A percentile compares a stretch with the other conserved stretches of the same genome.
Conservation (phyloP, 176 grass and related monocot genomes). For the Melocanna baccifera region DNA sequence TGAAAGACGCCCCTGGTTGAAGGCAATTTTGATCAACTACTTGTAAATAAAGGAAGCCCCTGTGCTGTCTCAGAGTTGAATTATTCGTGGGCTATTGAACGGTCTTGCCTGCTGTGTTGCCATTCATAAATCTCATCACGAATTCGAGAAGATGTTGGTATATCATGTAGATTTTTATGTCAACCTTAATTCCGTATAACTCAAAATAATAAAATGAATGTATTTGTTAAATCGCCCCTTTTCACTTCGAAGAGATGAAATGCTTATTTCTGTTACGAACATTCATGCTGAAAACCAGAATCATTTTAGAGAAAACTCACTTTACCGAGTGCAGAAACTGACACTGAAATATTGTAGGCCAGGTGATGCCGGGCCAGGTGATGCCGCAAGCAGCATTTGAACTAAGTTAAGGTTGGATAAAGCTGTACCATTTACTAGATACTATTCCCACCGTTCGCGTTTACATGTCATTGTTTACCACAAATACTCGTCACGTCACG, state of each 20-base stretch:
- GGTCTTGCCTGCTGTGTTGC: neutral
- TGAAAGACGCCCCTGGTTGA: neutral
- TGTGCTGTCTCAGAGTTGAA: neutral
- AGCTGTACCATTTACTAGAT: neutral
- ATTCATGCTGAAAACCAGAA: no score
- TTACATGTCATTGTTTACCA: no score
- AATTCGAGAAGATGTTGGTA: neutral
- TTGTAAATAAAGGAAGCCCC: neutral
- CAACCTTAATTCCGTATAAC: no score
- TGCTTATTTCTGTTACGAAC: no score
- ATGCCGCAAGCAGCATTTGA: neutral
- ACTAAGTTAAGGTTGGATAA: neutral
- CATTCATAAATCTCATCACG: neutral
- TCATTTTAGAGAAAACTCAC: no score
- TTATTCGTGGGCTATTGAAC: neutral
- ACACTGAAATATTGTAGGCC: neutral
- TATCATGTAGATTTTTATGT: no score
- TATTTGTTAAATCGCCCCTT: no score
- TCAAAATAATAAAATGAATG: no score
- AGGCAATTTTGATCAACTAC: constrained; percentile 26
- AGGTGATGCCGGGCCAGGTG: neutral
- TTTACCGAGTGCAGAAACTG: neutral
- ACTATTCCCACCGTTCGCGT: no score
- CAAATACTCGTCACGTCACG: no score
- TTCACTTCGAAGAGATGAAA: no score